A percentile compares a stretch with the other conserved stretches of the same genome.
phyloP scores from a whole-genome alignment of 140 eudicot species.

The Flaveria floridana region DNA sequence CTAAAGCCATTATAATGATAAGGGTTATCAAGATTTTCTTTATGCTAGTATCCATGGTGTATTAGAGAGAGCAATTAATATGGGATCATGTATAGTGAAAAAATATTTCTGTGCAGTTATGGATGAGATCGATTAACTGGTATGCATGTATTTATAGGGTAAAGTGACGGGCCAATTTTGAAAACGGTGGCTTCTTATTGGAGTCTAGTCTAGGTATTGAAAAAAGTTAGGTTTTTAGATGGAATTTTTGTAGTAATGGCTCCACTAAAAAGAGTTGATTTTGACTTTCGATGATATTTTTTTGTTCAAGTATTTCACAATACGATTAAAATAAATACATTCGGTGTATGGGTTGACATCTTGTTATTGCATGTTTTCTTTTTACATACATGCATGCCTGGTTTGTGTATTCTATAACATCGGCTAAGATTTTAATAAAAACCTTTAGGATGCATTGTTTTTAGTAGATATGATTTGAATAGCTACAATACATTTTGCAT shows the following conservation, averaged over 20 bases:
- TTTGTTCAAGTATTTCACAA: neutral
- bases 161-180: neutral
- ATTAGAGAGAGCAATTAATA: neutral
- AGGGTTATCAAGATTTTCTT: slow-evolving; percentile 30
- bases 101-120: neutral
- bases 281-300: slow-evolving; percentile 23
- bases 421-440: no score
- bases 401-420: no score
- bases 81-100: neutral
- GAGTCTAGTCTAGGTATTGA: slow-evolving; percentile 19
- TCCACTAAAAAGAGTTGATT: slow-evolving; percentile 32
- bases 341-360: neutral
- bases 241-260: slow-evolving; percentile 34
- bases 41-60: slow-evolving; percentile 30
- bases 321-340: neutral
- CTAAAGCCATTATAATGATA: slow-evolving; percentile 32
- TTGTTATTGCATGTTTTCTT: neutral
- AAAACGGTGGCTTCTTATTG: neutral
- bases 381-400: no score
- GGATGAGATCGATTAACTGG: slow-evolving; percentile 5
- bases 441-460: no score
- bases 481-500: no score
- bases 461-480: no score
- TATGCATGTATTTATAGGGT: slow-evolving; percentile 31
- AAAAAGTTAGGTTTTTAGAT: slow-evolving; percentile 33